A percentile compares a stretch with the other conserved stretches of the same genome.
phyloP scores from a whole-genome alignment of 345 rosid species.

The Rhizophora apiculata region DNA sequence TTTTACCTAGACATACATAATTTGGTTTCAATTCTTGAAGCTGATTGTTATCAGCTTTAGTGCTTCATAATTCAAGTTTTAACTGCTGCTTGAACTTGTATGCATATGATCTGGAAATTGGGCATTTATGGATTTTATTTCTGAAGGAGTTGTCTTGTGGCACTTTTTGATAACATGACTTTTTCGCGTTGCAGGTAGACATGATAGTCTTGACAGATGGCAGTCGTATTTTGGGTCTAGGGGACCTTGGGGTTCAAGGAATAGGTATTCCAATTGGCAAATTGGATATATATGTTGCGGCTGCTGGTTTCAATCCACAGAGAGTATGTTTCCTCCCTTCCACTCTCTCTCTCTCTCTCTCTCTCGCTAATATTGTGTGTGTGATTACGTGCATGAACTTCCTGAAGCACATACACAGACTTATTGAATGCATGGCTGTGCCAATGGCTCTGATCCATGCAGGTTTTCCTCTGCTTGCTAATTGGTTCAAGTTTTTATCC shows the following conservation, averaged over 20 bases:
- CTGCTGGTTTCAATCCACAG: slow-evolving; percentile 97
- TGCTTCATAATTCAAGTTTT: background rate
- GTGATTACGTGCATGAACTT: background rate
- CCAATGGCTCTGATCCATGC: background rate
- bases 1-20: background rate
- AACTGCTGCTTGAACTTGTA: background rate
- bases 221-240: slow-evolving; percentile 94
- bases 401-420: background rate
- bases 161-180: slow-evolving; percentile 8
- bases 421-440: background rate
- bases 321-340: slow-evolving; percentile 46
- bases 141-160: background rate
- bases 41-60: background rate
- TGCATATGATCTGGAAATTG: background rate
- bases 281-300: slow-evolving; percentile 97
- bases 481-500: background rate
- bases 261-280: slow-evolving; percentile 96
- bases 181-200: slow-evolving; percentile 62
- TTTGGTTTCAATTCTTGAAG: background rate
- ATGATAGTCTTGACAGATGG: slow-evolving; percentile 98
- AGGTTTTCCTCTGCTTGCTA: background rate
- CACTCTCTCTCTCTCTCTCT: background rate
- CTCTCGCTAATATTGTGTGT: background rate
- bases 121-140: background rate
- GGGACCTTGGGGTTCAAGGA: slow-evolving; percentile 98